phyloP scores from a whole-genome alignment of 257 asterid genomes.

The Gentiana macrophylla region DNA sequence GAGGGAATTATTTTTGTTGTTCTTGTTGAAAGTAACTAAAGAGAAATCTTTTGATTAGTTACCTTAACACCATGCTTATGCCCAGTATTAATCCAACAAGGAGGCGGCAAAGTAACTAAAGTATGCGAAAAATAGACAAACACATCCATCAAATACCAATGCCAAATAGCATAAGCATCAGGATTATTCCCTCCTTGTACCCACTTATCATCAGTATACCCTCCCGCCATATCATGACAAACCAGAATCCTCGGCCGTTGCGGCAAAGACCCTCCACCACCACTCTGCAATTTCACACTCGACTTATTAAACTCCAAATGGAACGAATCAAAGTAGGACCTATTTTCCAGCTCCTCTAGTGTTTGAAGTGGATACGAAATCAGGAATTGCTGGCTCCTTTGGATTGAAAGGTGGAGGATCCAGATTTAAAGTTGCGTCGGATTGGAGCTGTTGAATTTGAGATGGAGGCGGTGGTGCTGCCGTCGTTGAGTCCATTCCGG shows the following conservation, averaged over 20 bases:
- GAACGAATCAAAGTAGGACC: conserved; percentile 66
- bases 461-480: neutral
- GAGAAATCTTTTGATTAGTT: neutral
- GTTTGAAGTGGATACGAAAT: conserved; percentile 74
- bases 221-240: conserved; percentile 92
- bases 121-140: conserved; percentile 81
- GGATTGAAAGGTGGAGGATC: conserved; percentile 65
- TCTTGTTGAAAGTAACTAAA: neutral
- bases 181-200: conserved; percentile 76
- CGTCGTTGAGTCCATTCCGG: conserved; percentile 4
- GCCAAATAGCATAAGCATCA: conserved; percentile 81
- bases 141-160: conserved; percentile 91
- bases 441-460: neutral
- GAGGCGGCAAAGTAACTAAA: conserved; percentile 91
- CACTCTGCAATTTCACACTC: conserved; percentile 32
- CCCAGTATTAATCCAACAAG: conserved; percentile 82
- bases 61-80: conserved; percentile 95
- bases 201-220: conserved; percentile 67
- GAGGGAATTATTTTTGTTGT: too few species aligned
- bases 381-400: conserved; percentile 42
- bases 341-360: conserved; percentile 67
- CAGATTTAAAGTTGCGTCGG: neutral
- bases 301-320: conserved; percentile 65
- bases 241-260: conserved; percentile 61
- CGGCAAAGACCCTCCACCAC: conserved; percentile 25